phyloP scores from a whole-genome alignment of 2,329 filamentous ascomycete species.

The Cladosporium austrohemisphaericum region DNA sequence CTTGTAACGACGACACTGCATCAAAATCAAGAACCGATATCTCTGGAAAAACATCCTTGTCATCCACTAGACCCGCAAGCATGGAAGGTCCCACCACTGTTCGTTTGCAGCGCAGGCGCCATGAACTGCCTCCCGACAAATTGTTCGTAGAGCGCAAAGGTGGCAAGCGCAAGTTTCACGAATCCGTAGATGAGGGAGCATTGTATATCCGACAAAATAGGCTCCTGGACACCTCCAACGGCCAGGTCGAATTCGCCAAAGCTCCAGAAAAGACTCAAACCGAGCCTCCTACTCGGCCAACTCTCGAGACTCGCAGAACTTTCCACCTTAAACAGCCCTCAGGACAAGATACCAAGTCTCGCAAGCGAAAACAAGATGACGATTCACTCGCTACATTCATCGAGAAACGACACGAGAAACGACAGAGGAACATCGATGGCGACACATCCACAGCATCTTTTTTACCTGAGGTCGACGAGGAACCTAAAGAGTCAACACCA shows the following conservation, averaged over 20 bases:
- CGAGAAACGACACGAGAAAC: constrained; percentile 26
- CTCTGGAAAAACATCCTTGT: neutral
- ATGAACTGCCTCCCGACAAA: constrained; percentile 26
- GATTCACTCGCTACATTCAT: constrained; percentile 27
- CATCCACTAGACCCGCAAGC: neutral
- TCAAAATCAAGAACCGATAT: neutral
- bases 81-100: constrained; percentile 27
- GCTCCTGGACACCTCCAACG: neutral
- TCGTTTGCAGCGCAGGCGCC: constrained; percentile 28
- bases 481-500: neutral
- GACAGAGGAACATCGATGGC: constrained; percentile 16
- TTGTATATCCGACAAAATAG: constrained; percentile 12
- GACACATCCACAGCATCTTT: constrained; percentile 1
- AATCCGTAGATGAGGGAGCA: constrained; percentile 15
- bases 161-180: constrained; percentile 23
- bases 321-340: constrained; percentile 24
- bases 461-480: neutral
- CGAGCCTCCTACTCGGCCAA: neutral
- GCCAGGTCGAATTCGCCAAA: neutral
- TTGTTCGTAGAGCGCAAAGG: constrained; percentile 24
- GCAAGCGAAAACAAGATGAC: constrained; percentile 19
- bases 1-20: neutral
- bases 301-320: constrained; percentile 18
- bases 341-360: constrained; percentile 15
- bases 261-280: neutral